Evolutionary conservation across 768 basidiomycete genomes (phyloP), one percentile per base, ranked within the genome.

Genomic region (Boletus tylopilopsis): DNA sequence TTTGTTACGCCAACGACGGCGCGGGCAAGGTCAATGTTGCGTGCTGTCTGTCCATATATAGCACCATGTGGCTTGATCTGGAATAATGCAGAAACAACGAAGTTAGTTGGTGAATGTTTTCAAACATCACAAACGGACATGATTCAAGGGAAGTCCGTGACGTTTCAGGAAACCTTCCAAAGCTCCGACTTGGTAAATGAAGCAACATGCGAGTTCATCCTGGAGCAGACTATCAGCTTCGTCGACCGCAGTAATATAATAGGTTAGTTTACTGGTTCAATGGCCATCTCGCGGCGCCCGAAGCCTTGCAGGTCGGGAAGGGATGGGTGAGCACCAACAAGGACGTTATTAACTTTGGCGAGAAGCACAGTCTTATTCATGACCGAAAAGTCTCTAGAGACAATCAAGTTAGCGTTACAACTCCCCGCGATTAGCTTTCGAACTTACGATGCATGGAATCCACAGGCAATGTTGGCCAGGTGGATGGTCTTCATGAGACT

Each of bases 131-230:
- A n/a, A n/a, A n/a, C n/a, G 29, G 66, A 78, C 83, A 51, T 87
- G 84, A 56, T 84, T 77, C 19, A 85, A 61, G 2, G 66, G 62
- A 6, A 86, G 55, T 0, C 69, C 76, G 45, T 85, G 72, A 2
- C 72, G 61, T 37, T 75, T 77, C 46, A 87, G 67, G 63, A 86
- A 85, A 0, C 80, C 82, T 5, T 62, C 66, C 7, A 86, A 64
- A 0, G 84, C 82, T n/a, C 83, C 84, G 25, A 84, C 77, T 69
- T 86, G 85, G 57, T 84, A 85, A 5, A 80, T 71, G 51, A 85
- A 79, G 59, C 79, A 80, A 22, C 76, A 71, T 7, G 66, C 68
- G 29, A 85, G 73, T 51, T 82, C 81, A 3, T 78, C 76, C 78
- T 84, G 19, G 21, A 34, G 10, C 2, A 12, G 15, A 23, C 0